phyloP scores from a whole-genome alignment of 345 rosid species.

The Brassica incana region DNA sequence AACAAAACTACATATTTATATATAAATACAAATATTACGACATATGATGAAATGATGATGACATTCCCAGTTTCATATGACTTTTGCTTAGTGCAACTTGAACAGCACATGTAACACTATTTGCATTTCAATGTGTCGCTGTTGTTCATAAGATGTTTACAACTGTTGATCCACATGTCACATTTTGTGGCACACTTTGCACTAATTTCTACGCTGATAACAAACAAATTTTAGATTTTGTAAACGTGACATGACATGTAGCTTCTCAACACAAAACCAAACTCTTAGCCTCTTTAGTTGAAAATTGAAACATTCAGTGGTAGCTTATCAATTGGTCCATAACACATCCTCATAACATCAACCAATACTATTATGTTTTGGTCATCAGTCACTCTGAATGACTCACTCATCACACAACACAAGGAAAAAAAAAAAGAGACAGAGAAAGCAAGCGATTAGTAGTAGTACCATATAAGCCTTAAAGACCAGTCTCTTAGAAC shows the following conservation, averaged over 20 bases:
- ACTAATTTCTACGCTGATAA: background rate
- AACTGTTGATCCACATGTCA: slow-evolving; percentile 25
- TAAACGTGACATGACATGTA: background rate
- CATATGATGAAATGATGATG: background rate
- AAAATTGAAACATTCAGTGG: background rate
- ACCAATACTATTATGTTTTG: background rate
- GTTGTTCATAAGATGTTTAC: background rate
- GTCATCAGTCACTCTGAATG: background rate
- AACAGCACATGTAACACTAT: background rate
- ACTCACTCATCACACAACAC: background rate
- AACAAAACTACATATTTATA: background rate
- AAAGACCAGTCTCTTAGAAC: background rate
- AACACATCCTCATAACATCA: slow-evolving; percentile 2
- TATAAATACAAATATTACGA: background rate
- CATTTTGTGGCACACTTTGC: background rate
- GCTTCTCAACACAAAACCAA: background rate
- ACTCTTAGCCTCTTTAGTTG: background rate
- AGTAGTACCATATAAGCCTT: background rate
- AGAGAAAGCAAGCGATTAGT: background rate
- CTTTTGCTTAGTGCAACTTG: background rate
- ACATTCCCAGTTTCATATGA: background rate
- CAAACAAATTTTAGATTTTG: background rate
- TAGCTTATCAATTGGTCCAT: background rate
- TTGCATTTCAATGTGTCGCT: background rate
- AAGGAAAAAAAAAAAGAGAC: background rate